Evolutionary conservation across 2,329 filamentous ascomycete genomes (phyloP).

Genomic region (Teratosphaeria epicoccoides): DNA sequence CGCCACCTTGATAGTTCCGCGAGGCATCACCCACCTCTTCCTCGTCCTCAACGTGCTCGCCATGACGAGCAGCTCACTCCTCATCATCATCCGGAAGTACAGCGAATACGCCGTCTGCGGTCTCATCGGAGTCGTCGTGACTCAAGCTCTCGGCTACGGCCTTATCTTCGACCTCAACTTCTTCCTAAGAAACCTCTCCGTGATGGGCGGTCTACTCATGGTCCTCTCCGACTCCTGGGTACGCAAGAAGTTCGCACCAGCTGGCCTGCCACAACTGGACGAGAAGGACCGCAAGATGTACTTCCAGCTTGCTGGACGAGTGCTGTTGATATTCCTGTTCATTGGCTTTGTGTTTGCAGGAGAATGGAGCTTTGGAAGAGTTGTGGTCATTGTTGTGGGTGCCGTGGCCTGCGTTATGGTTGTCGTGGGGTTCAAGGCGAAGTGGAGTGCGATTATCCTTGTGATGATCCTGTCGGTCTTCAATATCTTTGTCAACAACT

Average conservation of each 20-base stretch:
- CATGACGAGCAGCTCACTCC: conserved; percentile 69
- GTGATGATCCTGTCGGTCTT: conserved; percentile 93
- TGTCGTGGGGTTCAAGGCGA: conserved; percentile 98
- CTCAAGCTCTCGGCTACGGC: conserved; percentile 91
- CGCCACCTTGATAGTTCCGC: conserved; percentile 55
- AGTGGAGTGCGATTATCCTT: conserved; percentile 92
- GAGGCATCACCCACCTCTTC: conserved; percentile 83
- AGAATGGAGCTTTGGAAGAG: conserved; percentile 80
- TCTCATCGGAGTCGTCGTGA: conserved; percentile 80
- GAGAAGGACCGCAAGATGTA: conserved; percentile 99
- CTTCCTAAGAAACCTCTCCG: conserved; percentile 96
- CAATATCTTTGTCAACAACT: conserved; percentile 98
- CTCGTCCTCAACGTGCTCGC: conserved; percentile 79
- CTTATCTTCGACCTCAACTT: conserved; percentile 99
- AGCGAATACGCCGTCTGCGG: conserved; percentile 87
- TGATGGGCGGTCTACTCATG: conserved; percentile 95
- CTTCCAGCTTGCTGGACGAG: conserved; percentile 92
- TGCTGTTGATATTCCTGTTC: conserved; percentile 95
- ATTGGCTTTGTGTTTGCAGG: conserved; percentile 93
- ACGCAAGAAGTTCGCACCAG: conserved; percentile 92
- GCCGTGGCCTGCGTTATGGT: conserved; percentile 95
- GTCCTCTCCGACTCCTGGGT: conserved; percentile 97
- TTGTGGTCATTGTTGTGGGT: conserved; percentile 74
- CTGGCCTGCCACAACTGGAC: conserved; percentile 83
- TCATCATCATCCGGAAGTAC: conserved; percentile 87